A percentile compares a stretch with the other conserved stretches of the same genome.
These are phyloP conservation scores for Canariomyces notabilis DNA, from an alignment of 2,329 filamentous ascomycete species.

Conservation along the genomic window DNA sequence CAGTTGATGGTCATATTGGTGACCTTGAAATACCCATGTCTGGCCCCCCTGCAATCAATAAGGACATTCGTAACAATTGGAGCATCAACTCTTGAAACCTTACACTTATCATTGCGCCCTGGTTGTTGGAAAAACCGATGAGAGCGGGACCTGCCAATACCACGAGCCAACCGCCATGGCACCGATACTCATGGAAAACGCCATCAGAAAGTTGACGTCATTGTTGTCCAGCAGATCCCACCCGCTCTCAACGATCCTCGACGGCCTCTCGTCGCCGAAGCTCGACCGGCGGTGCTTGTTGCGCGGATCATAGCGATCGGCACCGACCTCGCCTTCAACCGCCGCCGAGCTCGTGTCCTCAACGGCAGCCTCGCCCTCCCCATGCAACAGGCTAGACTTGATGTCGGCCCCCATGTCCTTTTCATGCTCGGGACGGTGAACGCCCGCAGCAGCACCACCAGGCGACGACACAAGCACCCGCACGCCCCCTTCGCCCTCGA, in stretches of 20 bases:
- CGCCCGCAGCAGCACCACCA: conserved; percentile 26
- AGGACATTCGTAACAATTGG: background rate
- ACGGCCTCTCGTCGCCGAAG: conserved; percentile 53
- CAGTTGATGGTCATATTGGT: too few species aligned
- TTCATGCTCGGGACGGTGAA: conserved; percentile 21
- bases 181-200: conserved; percentile 69
- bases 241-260: conserved; percentile 59
- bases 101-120: conserved; percentile 18
- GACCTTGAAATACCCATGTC: too few species aligned
- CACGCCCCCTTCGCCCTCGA: conserved; percentile 76
- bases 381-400: conserved; percentile 39
- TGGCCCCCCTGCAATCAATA: too few species aligned
- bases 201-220: conserved; percentile 91
- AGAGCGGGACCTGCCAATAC: conserved; percentile 54
- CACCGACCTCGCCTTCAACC: conserved; percentile 34
- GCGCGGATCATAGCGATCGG: conserved; percentile 41
- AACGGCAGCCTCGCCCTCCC: conserved; percentile 41
- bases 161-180: conserved; percentile 63
- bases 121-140: conserved; percentile 28
- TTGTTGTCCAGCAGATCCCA: conserved; percentile 87
- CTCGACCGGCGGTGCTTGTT: conserved; percentile 47
- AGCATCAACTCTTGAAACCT: background rate
- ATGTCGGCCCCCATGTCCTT: conserved; percentile 32
- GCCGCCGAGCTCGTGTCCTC: conserved; percentile 35
- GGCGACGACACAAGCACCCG: conserved; percentile 45